Evolutionary conservation across 805 yeast species (phyloP).

Genomic region (Zygosaccharomyces kombuchaensis): DNA sequence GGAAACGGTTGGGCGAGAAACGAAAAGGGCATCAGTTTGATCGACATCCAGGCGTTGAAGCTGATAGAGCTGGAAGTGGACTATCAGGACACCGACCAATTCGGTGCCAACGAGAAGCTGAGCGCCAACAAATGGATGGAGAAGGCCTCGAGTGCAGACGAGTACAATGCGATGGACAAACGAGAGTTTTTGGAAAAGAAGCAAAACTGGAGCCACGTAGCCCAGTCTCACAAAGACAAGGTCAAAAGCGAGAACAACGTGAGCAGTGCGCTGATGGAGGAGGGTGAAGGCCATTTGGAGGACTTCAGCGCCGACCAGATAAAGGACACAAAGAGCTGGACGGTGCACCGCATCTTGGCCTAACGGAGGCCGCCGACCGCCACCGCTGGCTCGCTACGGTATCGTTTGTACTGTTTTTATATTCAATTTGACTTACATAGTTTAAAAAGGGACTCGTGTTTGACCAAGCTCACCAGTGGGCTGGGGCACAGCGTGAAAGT

Average conservation of each 20-base stretch:
- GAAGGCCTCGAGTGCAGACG: constrained; percentile 6
- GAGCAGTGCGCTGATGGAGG: constrained; percentile 3
- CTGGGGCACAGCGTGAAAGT: constrained; percentile 18
- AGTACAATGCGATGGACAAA: constrained; percentile 25
- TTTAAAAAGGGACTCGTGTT: constrained; percentile 4
- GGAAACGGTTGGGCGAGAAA: constrained; percentile 61
- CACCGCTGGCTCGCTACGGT: neutral
- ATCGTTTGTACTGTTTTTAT: neutral
- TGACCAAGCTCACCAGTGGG: constrained; percentile 13
- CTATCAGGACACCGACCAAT: constrained; percentile 16
- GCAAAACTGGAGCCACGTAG: constrained; percentile 17
- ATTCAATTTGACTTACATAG: neutral
- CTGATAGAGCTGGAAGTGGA: constrained; percentile 27
- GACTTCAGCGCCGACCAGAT: constrained; percentile 14
- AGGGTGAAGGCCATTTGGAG: constrained; percentile 6
- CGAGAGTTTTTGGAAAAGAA: constrained; percentile 29
- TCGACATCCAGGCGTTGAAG: constrained; percentile 32
- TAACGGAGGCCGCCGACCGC: neutral
- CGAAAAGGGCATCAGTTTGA: constrained; percentile 34
- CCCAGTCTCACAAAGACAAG: constrained; percentile 12
- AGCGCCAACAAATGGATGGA: constrained; percentile 1
- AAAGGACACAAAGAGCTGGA: constrained; percentile 32
- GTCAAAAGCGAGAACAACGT: constrained; percentile 4
- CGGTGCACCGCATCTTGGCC: constrained; percentile 18
- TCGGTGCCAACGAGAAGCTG: constrained; percentile 9